Evolutionary conservation across 805 yeast genomes (phyloP), one percentile per base, ranked within the genome.

Genomic region (Kuraishia floccosa): DNA sequence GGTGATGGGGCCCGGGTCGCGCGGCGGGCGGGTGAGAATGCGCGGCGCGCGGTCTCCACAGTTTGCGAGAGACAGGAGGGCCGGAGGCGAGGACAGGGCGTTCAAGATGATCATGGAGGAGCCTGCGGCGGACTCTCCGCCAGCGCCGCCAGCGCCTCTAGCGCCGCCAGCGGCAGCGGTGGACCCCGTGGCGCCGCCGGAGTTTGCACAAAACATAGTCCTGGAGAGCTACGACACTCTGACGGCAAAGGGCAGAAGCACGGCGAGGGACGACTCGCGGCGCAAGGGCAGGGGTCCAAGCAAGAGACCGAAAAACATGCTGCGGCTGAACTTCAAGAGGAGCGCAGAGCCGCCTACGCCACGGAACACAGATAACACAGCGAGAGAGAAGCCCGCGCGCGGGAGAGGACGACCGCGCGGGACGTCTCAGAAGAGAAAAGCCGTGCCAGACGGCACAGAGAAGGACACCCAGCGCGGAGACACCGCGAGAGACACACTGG

Each of bases 11-110:
- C 26, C 20, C 19, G 25, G 31, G 23, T 25, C 33, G 25, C 11
- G 25, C 14, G 17, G 32, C 15, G 27, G 32, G 14, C 17, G 17
- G 25, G 17, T 20, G n/a, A 30, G 18, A 38, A 96, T 87, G 50
- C 97, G 96, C 2, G 76, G 82, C 8, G 56, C 62, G 33, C 77
- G 86, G 30, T 61, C 87, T 10, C 63, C 66, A 24, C 94, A 89
- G 47, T 66, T 87, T 42, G 55, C 86, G 28, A 68, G 72, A 29
- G 13, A 16, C 15, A 28, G 18, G 8, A 32, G 18, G 16, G 16
- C 17, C 12, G 18, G 18, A 16, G 18, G 12, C 18, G 20, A 15
- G 5, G 12, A 14, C 13, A 26, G 16, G 12, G 14, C 20, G 12
- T 26, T 26, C 19, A 26, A 26, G 28, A 15, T 18, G n/a, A 15